Percentiles rank a stretch among this genome's conserved stretches.
Evolutionary conservation across 2,329 filamentous ascomycete species (phyloP).

Genomic region (Cyclaneusma minus): DNA sequence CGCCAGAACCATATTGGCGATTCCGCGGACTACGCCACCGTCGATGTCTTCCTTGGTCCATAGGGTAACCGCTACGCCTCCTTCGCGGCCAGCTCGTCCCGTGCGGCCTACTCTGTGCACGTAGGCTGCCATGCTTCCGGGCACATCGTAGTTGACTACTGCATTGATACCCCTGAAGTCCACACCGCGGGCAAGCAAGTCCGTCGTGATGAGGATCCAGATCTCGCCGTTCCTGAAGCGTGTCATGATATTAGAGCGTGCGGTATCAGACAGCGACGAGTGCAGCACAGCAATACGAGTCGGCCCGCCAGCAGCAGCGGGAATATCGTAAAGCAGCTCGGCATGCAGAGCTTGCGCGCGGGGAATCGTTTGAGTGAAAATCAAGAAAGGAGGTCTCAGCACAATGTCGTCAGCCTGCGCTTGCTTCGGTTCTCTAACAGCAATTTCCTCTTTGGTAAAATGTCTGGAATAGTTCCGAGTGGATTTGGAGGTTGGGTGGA

Average conservation of each 20-base stretch:
- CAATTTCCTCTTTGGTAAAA: no score
- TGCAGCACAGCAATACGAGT: constrained; percentile 81
- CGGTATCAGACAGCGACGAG: constrained; percentile 63
- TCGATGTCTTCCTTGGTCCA: constrained; percentile 93
- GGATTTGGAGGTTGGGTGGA: constrained; percentile 55
- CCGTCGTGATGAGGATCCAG: constrained; percentile 93
- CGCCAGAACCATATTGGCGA: constrained; percentile 81
- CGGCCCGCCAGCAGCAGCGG: constrained; percentile 69
- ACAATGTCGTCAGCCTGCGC: constrained; percentile 25
- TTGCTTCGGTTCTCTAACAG: constrained; percentile 13
- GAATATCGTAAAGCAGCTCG: constrained; percentile 90
- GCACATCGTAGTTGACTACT: constrained; percentile 95
- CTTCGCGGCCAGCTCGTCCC: constrained; percentile 71
- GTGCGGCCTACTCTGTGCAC: constrained; percentile 89
- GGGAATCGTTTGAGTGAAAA: constrained; percentile 93
- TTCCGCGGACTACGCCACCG: constrained; percentile 67
- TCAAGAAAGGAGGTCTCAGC: constrained; percentile 75
- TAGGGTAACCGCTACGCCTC: constrained; percentile 81
- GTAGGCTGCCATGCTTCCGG: constrained; percentile 77
- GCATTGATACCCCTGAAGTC: constrained; percentile 93
- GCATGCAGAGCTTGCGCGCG: constrained; percentile 75
- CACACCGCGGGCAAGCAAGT: constrained; percentile 79
- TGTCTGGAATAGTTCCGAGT: no score
- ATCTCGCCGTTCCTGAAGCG: constrained; percentile 83
- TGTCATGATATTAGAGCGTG: constrained; percentile 69